Conservation (phyloP, 306 rosid species). For the Rubus idaeus region DNA sequence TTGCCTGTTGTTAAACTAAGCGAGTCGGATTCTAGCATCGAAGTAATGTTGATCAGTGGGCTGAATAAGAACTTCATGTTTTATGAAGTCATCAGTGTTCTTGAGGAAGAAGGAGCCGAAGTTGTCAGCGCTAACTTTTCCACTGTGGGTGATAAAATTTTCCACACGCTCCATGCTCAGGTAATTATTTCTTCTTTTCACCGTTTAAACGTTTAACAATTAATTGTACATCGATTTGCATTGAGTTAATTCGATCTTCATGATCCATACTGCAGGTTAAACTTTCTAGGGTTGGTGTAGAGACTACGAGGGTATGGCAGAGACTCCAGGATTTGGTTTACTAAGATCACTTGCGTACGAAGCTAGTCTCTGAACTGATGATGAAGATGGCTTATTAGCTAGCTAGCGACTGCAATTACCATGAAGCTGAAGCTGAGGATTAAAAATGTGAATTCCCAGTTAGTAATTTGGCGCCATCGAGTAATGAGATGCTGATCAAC, state of each 20-base stretch:
- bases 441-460: neutral
- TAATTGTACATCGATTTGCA: neutral
- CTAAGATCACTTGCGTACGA: neutral
- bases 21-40: constrained; percentile 50
- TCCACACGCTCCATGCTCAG: constrained; percentile 61
- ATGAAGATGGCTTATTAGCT: neutral
- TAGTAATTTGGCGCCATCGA: no score
- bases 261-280: constrained; percentile 42
- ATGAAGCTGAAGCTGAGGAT: neutral
- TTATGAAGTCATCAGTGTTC: constrained; percentile 45
- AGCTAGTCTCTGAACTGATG: neutral
- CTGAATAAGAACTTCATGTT: constrained; percentile 52
- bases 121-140: constrained; percentile 53
- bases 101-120: constrained; percentile 74
- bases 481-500: no score
- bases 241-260: neutral
- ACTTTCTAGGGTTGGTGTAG: constrained; percentile 64
- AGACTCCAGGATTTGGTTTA: constrained; percentile 47
- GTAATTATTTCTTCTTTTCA: constrained; percentile 24
- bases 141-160: constrained; percentile 42
- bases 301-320: constrained; percentile 49
- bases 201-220: no score
- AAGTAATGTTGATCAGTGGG: constrained; percentile 55
- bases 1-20: constrained; percentile 49
- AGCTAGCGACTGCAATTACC: neutral